Percentiles rank a stretch among this genome's conserved stretches.
These are phyloP conservation scores for Coniochaeta sp. DNA, from an alignment of 2,329 filamentous ascomycete genomes.

Conservation along the genomic window DNA sequence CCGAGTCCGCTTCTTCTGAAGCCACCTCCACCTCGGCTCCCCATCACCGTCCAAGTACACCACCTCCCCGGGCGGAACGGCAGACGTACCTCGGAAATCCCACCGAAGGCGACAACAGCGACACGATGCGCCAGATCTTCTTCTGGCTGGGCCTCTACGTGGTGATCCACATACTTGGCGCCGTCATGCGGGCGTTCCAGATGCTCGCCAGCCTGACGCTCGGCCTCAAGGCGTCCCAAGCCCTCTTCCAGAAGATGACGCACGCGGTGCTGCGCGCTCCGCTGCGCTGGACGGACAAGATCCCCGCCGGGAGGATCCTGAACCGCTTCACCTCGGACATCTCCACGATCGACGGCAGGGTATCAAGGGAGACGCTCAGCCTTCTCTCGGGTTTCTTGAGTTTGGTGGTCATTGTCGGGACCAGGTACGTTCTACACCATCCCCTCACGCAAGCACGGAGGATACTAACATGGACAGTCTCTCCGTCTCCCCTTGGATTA, in stretches of 20 bases:
- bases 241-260: conserved; percentile 25
- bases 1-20: conserved; percentile 17
- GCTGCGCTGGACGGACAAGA: conserved; percentile 31
- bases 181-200: conserved; percentile 14
- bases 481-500: conserved; percentile 25
- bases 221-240: conserved; percentile 21
- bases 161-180: conserved; percentile 19
- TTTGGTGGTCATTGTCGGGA: conserved; percentile 27
- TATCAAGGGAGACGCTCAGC: conserved; percentile 20
- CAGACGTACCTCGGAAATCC: conserved; percentile 9
- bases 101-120: conserved; percentile 4
- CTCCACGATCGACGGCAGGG: conserved; percentile 27
- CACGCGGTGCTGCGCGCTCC: conserved; percentile 30
- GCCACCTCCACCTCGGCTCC: neutral
- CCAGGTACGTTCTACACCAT: conserved; percentile 20
- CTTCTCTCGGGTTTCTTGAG: conserved; percentile 22
- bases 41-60: neutral
- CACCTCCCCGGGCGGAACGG: neutral
- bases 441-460: conserved; percentile 23
- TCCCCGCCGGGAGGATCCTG: conserved; percentile 32
- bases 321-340: conserved; percentile 35
- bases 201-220: conserved; percentile 21
- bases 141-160: conserved; percentile 23
- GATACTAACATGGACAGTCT: conserved; percentile 12
- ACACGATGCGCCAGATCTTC: conserved; percentile 10